Percentiles rank a stretch among this genome's conserved stretches.
phyloP scores from a whole-genome alignment of 225 moss, liverwort and hornwort genomes.

The Polytrichum commune region DNA sequence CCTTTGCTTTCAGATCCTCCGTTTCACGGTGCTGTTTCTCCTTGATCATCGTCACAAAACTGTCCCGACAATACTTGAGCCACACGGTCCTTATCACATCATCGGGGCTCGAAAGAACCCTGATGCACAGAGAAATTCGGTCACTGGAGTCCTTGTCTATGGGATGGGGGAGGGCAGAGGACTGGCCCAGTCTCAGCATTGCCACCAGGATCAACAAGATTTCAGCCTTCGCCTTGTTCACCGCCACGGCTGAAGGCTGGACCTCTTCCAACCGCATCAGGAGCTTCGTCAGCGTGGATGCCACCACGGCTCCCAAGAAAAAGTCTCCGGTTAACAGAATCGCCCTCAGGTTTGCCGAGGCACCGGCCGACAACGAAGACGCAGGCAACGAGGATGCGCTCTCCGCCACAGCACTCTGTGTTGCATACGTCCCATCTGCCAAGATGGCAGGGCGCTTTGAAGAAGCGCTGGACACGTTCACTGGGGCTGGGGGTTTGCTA shows the following conservation, averaged over 20 bases:
- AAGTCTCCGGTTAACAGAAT: conserved; percentile 92
- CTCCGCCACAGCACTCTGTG: conserved; percentile 87
- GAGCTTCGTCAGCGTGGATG: conserved; percentile 84
- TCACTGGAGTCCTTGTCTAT: conserved; percentile 90
- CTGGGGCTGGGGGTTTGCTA: conserved; percentile 48
- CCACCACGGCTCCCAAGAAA: conserved; percentile 87
- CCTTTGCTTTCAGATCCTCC: conserved; percentile 90
- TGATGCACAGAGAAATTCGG: conserved; percentile 79
- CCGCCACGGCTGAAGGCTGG: conserved; percentile 36
- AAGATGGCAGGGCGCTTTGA: conserved; percentile 92
- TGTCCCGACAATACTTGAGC: conserved; percentile 87
- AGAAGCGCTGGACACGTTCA: conserved; percentile 62
- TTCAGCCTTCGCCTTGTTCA: conserved; percentile 79
- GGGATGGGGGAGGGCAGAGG: conserved; percentile 77
- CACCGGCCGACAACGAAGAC: conserved; percentile 29
- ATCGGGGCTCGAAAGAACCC: conserved; percentile 80
- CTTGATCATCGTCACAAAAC: conserved; percentile 91
- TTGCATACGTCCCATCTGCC: conserved; percentile 95
- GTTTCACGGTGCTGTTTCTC: conserved; percentile 90
- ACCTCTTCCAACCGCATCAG: conserved; percentile 75
- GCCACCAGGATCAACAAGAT: conserved; percentile 80
- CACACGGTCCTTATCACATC: conserved; percentile 83
- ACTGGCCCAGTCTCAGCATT: conserved; percentile 83
- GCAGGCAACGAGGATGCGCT: conserved; percentile 49
- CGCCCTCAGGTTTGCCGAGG: conserved; percentile 67